Evolutionary conservation across 371 early-diverging fungal genomes (phyloP).

Genomic region (Vairimorpha apis): DNA sequence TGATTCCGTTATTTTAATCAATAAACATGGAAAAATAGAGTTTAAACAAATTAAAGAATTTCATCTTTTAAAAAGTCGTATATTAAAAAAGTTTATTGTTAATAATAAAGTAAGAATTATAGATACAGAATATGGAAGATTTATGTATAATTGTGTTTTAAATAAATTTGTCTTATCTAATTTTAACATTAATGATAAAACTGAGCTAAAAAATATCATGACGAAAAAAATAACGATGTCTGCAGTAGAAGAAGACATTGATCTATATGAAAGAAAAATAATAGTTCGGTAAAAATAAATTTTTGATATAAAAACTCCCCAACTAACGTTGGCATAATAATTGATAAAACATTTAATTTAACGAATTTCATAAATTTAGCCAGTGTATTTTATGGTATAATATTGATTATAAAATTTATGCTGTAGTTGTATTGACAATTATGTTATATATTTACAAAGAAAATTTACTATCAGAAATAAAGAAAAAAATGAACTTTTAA

Average conservation of each 20-base stretch:
- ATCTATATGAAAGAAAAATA: constrained; percentile 43
- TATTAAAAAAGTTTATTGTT: not conserved
- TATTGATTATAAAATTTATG: constrained; percentile 55
- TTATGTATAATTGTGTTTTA: constrained; percentile 15
- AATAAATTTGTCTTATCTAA: constrained; percentile 20
- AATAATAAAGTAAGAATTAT: constrained; percentile 19
- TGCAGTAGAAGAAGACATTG: constrained; percentile 27
- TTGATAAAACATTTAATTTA: constrained; percentile 23
- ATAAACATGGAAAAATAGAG: constrained; percentile 18
- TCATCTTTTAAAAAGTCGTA: not conserved
- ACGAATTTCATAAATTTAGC: constrained; percentile 50
- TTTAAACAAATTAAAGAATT: constrained; percentile 10
- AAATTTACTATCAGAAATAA: constrained; percentile 37
- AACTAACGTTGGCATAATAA: constrained; percentile 15
- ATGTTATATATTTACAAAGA: constrained; percentile 36
- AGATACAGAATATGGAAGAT: constrained; percentile 7
- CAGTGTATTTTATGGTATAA: constrained; percentile 44
- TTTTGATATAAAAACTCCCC: constrained; percentile 5
- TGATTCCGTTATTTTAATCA: constrained; percentile 29
- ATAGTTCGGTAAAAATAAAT: constrained; percentile 55
- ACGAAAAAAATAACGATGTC: constrained; percentile 3
- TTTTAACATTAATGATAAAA: not conserved
- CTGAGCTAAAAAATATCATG: not conserved
- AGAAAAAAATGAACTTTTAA: constrained; percentile 27
- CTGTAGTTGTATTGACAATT: constrained; percentile 42